Evolutionary conservation across 2,329 filamentous ascomycete genomes (phyloP).

Genomic region (Sphaerostilbella broomeana): DNA sequence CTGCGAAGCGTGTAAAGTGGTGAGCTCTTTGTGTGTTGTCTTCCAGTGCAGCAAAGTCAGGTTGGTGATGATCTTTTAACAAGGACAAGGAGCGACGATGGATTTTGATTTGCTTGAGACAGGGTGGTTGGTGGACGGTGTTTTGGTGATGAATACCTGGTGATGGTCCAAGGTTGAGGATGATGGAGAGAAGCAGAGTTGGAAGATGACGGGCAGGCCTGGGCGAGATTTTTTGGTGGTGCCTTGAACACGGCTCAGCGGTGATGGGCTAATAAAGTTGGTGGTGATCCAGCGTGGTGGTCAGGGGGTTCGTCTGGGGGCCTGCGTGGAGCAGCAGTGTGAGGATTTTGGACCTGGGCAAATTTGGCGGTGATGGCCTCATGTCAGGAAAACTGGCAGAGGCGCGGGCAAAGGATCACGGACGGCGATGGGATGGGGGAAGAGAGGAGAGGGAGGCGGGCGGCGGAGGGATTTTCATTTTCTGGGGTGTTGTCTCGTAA

Average conservation of each 20-base stretch:
- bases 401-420: constrained; percentile 14
- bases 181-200: constrained; percentile 12
- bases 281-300: constrained; percentile 21
- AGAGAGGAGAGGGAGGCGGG: constrained; percentile 20
- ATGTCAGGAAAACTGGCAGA: constrained; percentile 12
- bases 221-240: constrained; percentile 13
- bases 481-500: constrained; percentile 31
- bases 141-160: constrained; percentile 1
- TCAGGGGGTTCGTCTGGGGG: constrained; percentile 15
- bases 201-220: constrained; percentile 12
- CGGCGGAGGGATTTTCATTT: constrained; percentile 26
- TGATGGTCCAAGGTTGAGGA: constrained; percentile 7
- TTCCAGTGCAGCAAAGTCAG: too few relatives aligned
- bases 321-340: constrained; percentile 17
- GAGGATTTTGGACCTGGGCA: constrained; percentile 5
- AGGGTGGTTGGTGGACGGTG: not conserved
- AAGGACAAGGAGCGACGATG: too few relatives aligned
- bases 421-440: constrained; percentile 13
- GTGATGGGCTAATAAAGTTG: constrained; percentile 15
- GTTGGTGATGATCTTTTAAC: too few relatives aligned
- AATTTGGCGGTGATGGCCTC: constrained; percentile 13
- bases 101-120: too few relatives aligned
- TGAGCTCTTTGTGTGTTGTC: not conserved
- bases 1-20: too few relatives aligned
- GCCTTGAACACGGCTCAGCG: constrained; percentile 12